These are phyloP conservation scores for Rhizopogon hawkerae DNA, from an alignment of 1,284 basidiomycete species.

Conservation along the genomic window DNA sequence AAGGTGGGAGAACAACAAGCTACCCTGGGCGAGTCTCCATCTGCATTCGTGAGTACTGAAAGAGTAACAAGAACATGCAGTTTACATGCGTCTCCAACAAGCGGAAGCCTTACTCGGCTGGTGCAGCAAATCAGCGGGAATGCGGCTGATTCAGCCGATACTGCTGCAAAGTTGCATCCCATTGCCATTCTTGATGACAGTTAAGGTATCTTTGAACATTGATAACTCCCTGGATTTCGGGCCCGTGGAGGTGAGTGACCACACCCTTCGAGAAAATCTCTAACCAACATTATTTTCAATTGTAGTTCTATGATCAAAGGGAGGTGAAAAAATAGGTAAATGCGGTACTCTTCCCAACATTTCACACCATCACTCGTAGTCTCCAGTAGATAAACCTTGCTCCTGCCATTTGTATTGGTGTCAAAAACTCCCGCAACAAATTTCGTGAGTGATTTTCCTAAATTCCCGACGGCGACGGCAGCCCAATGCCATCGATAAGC, in stretches of 20 bases:
- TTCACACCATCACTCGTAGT: neutral
- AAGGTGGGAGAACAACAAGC: too few species aligned
- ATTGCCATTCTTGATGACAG: neutral
- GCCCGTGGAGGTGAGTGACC: neutral
- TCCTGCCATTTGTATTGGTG: too few species aligned
- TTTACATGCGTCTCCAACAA: neutral
- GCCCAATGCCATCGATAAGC: neutral
- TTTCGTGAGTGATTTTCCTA: neutral
- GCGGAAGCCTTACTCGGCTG: neutral
- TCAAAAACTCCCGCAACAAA: neutral
- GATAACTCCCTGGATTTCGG: neutral
- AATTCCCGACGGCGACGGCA: neutral
- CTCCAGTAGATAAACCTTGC: neutral
- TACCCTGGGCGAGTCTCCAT: neutral
- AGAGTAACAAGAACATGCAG: slow-evolving; percentile 1
- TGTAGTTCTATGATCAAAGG: neutral
- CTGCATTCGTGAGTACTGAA: neutral
- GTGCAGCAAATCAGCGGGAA: neutral
- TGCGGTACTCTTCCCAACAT: neutral
- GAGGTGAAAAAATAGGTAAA: neutral
- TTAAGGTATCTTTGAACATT: neutral
- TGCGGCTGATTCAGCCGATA: neutral
- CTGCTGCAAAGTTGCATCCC: neutral
- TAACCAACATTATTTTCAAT: slow-evolving; percentile 1
- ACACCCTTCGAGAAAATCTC: neutral